Evolutionary conservation across 768 basidiomycete genomes (phyloP).

Genomic region (Hydnomerulius pinastri): DNA sequence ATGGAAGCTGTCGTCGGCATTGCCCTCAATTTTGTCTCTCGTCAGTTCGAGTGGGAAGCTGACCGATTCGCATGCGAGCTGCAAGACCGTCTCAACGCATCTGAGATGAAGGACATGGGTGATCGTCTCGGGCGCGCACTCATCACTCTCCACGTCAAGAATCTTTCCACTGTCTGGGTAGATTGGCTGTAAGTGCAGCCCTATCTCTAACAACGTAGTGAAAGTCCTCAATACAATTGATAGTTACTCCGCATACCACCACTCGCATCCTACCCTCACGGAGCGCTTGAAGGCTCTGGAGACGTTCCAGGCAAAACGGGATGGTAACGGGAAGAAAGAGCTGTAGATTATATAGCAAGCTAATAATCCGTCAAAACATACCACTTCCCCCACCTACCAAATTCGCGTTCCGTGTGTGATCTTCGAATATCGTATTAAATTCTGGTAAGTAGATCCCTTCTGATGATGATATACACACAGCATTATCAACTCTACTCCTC

Average conservation of each 20-base stretch:
- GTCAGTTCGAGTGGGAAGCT: conserved; percentile 91
- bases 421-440: no score
- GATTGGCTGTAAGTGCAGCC: conserved; percentile 74
- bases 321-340: conserved; percentile 28
- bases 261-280: conserved; percentile 92
- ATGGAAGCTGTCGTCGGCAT: conserved; percentile 73
- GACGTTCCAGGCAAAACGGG: conserved; percentile 49
- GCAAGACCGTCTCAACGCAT: conserved; percentile 42
- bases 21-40: conserved; percentile 77
- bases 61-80: conserved; percentile 85
- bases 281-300: conserved; percentile 87
- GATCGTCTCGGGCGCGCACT: conserved; percentile 81
- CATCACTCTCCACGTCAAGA: conserved; percentile 86
- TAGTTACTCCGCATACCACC: conserved; percentile 93
- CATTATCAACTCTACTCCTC: no score
- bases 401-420: no score
- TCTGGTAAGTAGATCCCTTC: not conserved
- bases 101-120: conserved; percentile 82
- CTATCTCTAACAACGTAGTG: not conserved
- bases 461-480: no score
- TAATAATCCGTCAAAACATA: no score
- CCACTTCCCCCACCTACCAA: no score
- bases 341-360: conserved; percentile 11
- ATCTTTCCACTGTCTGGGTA: conserved; percentile 90
- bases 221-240: not conserved